Evolutionary conservation across 2,329 filamentous ascomycete genomes (phyloP), one percentile per base, ranked within the genome.

Genomic region (Cordyceps pruinosa): DNA sequence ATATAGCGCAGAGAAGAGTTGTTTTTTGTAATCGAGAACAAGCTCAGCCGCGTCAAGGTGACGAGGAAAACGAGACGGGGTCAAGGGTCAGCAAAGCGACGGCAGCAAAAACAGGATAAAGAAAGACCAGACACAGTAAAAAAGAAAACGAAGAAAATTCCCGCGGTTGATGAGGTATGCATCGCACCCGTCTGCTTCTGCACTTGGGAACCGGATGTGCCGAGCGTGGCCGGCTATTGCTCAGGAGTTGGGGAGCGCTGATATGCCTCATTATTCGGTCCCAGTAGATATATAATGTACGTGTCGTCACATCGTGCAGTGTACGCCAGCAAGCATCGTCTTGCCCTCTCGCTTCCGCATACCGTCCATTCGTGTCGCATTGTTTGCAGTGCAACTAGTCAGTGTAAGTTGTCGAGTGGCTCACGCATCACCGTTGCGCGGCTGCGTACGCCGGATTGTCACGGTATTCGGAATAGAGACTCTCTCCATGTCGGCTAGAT

Each of bases 291-390:
- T 62, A 48, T 48, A 56, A 56, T 56, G 52, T 56, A 56, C 52
- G 65, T 67, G 68, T 73, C 70, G 69, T 73, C 69, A 70, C 66
- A 67, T 73, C 69, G 70, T 73, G 69, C 66, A 68, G 71, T 66
- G 64, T 71, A 64, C 67, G 69, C 68, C 69, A 66, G 66, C 66
- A 65, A 69, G 66, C 69, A 66, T 66, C 52, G 32, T 21, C 44
- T 48, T 48, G 52, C 44, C 46, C 51, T 35, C 52, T 48, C 52
- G 52, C 34, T 37, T 56, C 44, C 52, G 34, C 23, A 47, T 56
- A 56, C 52, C 52, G 23, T 56, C 34, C 26, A 39, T 35, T 25
- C 52, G 41, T 48, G 34, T 56, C 52, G 39, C 42, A 21, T 35
- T 41, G 47, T 57, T 46, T 39, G 46, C 46, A 30, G 46, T 30